Evolutionary conservation across 2,329 filamentous ascomycete species (phyloP), one percentile per base, ranked within the genome.

Genomic region (Sporothrix brasiliensis): DNA sequence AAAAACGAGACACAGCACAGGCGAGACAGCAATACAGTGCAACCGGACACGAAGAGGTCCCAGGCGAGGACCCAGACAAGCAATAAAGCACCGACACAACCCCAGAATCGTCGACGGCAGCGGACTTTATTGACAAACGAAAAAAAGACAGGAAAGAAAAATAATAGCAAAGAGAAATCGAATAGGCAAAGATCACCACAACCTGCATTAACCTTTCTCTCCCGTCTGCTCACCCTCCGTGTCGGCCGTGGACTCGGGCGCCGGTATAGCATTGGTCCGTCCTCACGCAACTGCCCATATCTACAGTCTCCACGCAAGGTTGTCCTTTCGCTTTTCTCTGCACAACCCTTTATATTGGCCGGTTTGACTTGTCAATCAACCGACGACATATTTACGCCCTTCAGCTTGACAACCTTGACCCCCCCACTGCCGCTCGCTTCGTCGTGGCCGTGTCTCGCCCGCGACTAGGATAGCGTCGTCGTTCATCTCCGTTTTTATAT

Each of bases 401-500:
- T 21, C 54, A 5, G 19, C 54, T 63, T 9, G n/a, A 47, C 58
- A 10, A 47, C 39, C 10, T 50, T n/a, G 3, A 21, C 49, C 2
- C 58, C 5, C n/a, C 41, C 39, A 14, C 41, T 13, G 11, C 41
- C 14, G 14, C 58, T 63, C 58, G 58, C 58, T 47, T 63, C 58
- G 39, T 63, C 39, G 58, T 39, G 39, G 58, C 39, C 58, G 58
- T 63, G 58, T 63, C 58, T 63, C 58, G 58, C 58, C 24, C 21
- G 11, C 4, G 39, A 27, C 58, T 34, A 63, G 58, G 58, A 27
- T 47, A 44, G n/a, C 13, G 41, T 39, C 39, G 58, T 39, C 58
- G 34, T 47, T 61, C 58, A 63, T 63, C 58, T 63, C 58, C 58
- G 58, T 39, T 39, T 61, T 34, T 47, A 47, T 63, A 63, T 65